A percentile compares a stretch with the other conserved stretches of the same genome.
Evolutionary conservation across 2,329 filamentous ascomycete genomes (phyloP).

Genomic region (Grosmannia clavigera): DNA sequence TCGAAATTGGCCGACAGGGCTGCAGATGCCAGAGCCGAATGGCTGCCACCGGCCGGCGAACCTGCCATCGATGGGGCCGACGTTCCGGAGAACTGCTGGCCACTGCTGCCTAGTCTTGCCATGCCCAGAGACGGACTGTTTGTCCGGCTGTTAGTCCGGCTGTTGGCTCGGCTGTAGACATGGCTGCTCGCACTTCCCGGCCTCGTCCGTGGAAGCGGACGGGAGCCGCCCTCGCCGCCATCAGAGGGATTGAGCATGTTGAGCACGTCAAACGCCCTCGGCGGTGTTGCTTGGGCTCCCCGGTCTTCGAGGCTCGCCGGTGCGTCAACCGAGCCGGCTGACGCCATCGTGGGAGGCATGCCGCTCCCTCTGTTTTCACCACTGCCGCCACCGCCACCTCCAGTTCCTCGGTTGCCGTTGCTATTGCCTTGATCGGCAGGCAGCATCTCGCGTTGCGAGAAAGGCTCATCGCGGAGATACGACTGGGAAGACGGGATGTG

Average conservation of each 20-base stretch:
- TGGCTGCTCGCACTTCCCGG: slow-evolving; percentile 6
- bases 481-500: slow-evolving; percentile 2
- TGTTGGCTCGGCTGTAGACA: slow-evolving; percentile 13
- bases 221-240: neutral
- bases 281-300: slow-evolving; percentile 16
- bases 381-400: neutral
- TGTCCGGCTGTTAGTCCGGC: neutral
- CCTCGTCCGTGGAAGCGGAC: slow-evolving; percentile 10
- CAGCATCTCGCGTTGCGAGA: slow-evolving; percentile 1
- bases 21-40: neutral
- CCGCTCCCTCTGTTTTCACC: neutral
- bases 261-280: slow-evolving; percentile 27
- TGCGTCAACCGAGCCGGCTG: neutral
- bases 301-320: slow-evolving; percentile 6
- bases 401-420: neutral
- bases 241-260: slow-evolving; percentile 32
- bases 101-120: neutral
- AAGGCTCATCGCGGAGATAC: slow-evolving; percentile 8
- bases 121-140: neutral
- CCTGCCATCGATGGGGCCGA: neutral
- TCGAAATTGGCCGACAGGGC: neutral
- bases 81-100: neutral
- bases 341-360: neutral
- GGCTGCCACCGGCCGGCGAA: neutral
- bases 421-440: slow-evolving; percentile 6